Evolutionary conservation across 257 asterid species (phyloP).

Genomic region (Petunia axillaris): DNA sequence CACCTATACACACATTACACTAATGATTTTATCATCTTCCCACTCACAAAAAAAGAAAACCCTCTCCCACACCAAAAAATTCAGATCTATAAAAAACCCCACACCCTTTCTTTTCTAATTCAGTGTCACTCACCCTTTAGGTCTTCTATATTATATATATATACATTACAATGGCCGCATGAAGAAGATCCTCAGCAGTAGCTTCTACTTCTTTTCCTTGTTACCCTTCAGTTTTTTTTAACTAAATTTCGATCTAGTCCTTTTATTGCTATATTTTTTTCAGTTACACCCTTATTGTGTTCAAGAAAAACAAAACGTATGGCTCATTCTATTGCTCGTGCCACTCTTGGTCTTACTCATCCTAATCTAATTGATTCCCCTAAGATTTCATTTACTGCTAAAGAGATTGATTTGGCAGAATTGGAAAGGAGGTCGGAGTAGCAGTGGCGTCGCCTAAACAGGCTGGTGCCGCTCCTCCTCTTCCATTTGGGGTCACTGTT

Average conservation of each 20-base stretch:
- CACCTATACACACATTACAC: no score
- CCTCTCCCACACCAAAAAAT: no score
- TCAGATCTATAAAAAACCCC: no score
- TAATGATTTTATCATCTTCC: no score
- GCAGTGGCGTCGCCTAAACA: no score
- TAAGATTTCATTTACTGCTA: conserved; percentile 78
- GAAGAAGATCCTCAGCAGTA: conserved; percentile 33
- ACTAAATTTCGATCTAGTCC: conserved; percentile 40
- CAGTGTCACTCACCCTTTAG: not conserved
- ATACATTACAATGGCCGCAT: conserved; percentile 39
- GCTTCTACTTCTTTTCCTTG: conserved; percentile 24
- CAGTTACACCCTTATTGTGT: conserved; percentile 38
- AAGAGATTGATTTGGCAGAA: conserved; percentile 79
- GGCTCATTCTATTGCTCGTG: conserved; percentile 50
- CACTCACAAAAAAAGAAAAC: no score
- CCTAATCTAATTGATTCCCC: conserved; percentile 40
- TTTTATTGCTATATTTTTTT: conserved; percentile 32
- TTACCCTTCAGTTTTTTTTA: conserved; percentile 29
- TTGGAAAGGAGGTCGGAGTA: conserved; percentile 74
- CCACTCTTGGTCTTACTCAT: conserved; percentile 59
- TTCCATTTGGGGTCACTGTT: no score
- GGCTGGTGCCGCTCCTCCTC: no score
- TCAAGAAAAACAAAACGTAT: conserved; percentile 42
- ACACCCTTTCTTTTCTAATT: no score
- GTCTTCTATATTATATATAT: not conserved